Evolutionary conservation across 148 eudicot genomes (phyloP), one percentile per base, ranked within the genome.

Genomic region (Cornus controversa): DNA sequence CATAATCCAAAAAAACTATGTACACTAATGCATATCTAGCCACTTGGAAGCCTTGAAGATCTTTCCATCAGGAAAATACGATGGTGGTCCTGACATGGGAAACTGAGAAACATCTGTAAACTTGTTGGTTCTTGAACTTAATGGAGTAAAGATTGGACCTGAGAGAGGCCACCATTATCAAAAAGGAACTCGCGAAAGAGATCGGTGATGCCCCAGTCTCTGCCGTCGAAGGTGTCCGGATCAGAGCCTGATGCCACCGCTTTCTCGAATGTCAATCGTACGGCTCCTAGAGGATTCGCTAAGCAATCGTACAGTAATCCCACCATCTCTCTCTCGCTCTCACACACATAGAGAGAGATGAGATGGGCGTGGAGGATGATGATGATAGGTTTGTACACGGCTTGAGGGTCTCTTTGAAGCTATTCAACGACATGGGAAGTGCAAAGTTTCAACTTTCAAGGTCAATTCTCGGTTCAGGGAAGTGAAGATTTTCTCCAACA

Each of bases 221-320:
- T 67, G 81, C 93, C 94, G 57, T 80, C 87, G 31, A 92, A 85
- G 2, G 85, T 76, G 67, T 91, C 84, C 13, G 92, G 84, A 25
- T 89, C 86, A 31, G 87, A 80, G 25, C 82, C 86, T 29, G 92
- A 84, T n/a, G 88, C 85, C 58, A 91, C 65, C 57, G 95, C 92
- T 77, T 92, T 93, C 27, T 93, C 94, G 85, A 93, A 93, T 22
- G 92, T 87, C 53, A 85, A 90, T 80, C 97, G 93, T 34, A 96
- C 99, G 75, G 94, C 99, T 84, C 99, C 99, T 20, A 92, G 84
- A 2, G 99, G 99, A 80, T 96, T 96, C 0, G 94, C 85, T 10
- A 96, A 84, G 75, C 90, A 96, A 84, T 93, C 98, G 88, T 87
- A 96, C 65, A 89, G 90, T 40, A 81, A 65, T 57, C 99, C 99